A percentile compares a stretch with the other conserved stretches of the same genome.
Evolutionary conservation across 352 stramenopile species (phyloP).

Genomic region (Pythium guiyangense): DNA sequence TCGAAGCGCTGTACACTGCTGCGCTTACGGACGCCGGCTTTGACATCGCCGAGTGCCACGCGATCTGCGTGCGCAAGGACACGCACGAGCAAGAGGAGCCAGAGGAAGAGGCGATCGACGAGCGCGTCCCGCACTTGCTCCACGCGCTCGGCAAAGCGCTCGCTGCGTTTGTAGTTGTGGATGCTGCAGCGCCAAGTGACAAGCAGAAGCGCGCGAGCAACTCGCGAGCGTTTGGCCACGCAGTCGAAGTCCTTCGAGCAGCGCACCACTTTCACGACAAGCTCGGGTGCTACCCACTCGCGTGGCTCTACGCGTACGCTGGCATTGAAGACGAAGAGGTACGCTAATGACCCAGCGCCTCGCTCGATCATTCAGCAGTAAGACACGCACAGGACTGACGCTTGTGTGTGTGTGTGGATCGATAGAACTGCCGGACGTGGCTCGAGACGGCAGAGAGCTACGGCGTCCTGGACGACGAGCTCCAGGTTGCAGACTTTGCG

Average conservation of each 20-base stretch:
- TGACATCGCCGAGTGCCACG: conserved; percentile 49
- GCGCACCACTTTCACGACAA: conserved; percentile 84
- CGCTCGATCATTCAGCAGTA: background rate
- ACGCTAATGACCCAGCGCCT: conserved; percentile 1
- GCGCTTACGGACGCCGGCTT: conserved; percentile 39
- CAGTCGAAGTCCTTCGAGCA: conserved; percentile 56
- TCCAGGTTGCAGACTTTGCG: conserved; percentile 54
- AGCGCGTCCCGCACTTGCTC: conserved; percentile 58
- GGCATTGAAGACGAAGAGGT: conserved; percentile 59
- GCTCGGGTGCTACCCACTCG: conserved; percentile 72
- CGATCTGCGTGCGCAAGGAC: conserved; percentile 67
- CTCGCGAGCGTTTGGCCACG: conserved; percentile 33
- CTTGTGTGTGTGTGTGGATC: background rate
- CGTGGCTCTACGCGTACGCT: conserved; percentile 52
- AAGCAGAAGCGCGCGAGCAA: conserved; percentile 12
- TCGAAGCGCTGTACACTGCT: conserved; percentile 37
- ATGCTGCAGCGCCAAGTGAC: conserved; percentile 3
- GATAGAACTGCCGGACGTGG: conserved; percentile 62
- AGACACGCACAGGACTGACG: too few species aligned
- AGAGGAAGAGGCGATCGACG: conserved; percentile 59
- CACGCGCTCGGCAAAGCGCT: conserved; percentile 59
- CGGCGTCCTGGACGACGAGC: conserved; percentile 68
- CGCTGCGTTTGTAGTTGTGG: conserved; percentile 19
- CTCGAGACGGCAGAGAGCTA: conserved; percentile 79
- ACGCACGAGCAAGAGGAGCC: conserved; percentile 49